A percentile compares a stretch with the other conserved stretches of the same genome.
These are phyloP conservation scores for Colletotrichum sp. DNA, from an alignment of 2,329 filamentous ascomycete species.

Conservation along the genomic window DNA sequence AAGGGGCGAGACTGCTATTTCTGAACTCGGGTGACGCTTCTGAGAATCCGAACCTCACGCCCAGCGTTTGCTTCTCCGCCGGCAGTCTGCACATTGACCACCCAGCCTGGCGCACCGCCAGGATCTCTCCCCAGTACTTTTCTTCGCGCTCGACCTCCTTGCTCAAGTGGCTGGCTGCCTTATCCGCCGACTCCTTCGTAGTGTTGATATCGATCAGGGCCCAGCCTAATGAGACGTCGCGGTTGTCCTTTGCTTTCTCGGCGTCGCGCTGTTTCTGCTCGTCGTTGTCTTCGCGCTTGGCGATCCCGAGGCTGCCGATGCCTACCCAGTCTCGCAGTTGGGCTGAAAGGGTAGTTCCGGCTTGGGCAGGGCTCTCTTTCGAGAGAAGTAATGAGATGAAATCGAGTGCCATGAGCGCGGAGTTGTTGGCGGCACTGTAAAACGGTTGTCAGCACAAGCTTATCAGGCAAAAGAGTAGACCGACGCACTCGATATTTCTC, in stretches of 20 bases:
- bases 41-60: constrained; percentile 87
- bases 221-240: constrained; percentile 70
- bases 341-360: constrained; percentile 72
- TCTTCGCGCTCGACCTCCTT: constrained; percentile 81
- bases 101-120: constrained; percentile 80
- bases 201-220: constrained; percentile 78
- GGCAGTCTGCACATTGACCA: constrained; percentile 87
- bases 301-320: constrained; percentile 74
- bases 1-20: constrained; percentile 78
- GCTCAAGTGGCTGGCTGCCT: constrained; percentile 74
- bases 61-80: constrained; percentile 74
- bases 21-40: constrained; percentile 70
- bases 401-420: constrained; percentile 75
- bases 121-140: constrained; percentile 87
- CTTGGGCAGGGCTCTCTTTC: constrained; percentile 77
- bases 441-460: constrained; percentile 15
- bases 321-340: constrained; percentile 74
- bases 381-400: constrained; percentile 83
- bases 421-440: constrained; percentile 57
- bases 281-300: constrained; percentile 67
- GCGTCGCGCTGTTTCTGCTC: constrained; percentile 16
- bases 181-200: constrained; percentile 75
- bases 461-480: neutral
- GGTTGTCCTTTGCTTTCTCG: constrained; percentile 54
- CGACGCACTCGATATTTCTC: constrained; percentile 59